Evolutionary conservation across 2,329 filamentous ascomycete species (phyloP).

Genomic region (Monosporascus sp.): DNA sequence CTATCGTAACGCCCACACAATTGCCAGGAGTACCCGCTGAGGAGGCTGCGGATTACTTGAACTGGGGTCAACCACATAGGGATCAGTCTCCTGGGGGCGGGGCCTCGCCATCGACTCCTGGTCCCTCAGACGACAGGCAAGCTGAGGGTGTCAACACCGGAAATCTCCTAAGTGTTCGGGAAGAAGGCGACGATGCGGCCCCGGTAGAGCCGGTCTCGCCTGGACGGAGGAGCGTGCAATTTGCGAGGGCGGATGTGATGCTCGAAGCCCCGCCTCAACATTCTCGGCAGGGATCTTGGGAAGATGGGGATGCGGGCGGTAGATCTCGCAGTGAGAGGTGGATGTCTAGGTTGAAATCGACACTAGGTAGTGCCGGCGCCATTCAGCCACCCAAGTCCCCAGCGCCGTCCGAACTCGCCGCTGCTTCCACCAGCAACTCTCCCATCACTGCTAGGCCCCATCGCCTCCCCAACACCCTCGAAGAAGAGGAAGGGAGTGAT

Average conservation of each 20-base stretch:
- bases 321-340: slow-evolving; percentile 61
- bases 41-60: slow-evolving; percentile 32
- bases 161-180: slow-evolving; percentile 1
- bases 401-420: slow-evolving; percentile 26
- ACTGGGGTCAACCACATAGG: slow-evolving; percentile 29
- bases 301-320: slow-evolving; percentile 54
- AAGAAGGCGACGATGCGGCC: slow-evolving; percentile 12
- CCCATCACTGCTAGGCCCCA: slow-evolving; percentile 40
- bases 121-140: slow-evolving; percentile 10
- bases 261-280: slow-evolving; percentile 44
- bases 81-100: slow-evolving; percentile 19
- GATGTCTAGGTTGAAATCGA: slow-evolving; percentile 69
- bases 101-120: slow-evolving; percentile 12
- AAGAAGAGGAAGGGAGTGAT: slow-evolving; percentile 59
- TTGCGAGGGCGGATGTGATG: slow-evolving; percentile 51
- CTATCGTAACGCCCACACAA: slow-evolving; percentile 17
- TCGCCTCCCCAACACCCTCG: slow-evolving; percentile 47
- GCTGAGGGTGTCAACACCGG: neutral
- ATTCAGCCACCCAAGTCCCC: slow-evolving; percentile 41
- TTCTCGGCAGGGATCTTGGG: slow-evolving; percentile 59
- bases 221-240: slow-evolving; percentile 68
- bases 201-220: slow-evolving; percentile 29
- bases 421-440: slow-evolving; percentile 38
- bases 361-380: slow-evolving; percentile 54
- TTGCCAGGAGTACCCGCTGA: slow-evolving; percentile 8